Conservation (phyloP, 805 yeast genomes). For the Grigorovia transvaalensis region DNA sequence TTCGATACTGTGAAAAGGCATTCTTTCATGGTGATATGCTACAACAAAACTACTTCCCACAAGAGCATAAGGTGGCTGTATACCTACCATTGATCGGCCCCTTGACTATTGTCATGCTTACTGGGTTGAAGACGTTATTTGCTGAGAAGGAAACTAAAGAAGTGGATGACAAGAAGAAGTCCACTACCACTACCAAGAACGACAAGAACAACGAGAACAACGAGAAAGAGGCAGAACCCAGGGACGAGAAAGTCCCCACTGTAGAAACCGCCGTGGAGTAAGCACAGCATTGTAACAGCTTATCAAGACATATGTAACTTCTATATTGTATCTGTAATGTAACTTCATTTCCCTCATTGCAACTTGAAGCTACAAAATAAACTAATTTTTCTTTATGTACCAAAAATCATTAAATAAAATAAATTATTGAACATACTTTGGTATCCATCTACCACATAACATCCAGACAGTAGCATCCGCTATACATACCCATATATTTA, state of each 20-base stretch:
- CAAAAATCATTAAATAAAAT: no score
- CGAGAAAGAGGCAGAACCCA: neutral
- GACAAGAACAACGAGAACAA: neutral
- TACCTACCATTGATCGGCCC: conserved; percentile 90
- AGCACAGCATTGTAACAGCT: no score
- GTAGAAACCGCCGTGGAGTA: no score
- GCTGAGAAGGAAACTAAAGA: conserved; percentile 24
- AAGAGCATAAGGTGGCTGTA: conserved; percentile 90
- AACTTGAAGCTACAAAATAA: no score
- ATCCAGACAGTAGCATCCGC: neutral
- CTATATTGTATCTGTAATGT: no score
- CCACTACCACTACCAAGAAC: neutral
- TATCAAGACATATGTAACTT: no score
- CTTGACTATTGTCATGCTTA: conserved; percentile 47
- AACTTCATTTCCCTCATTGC: no score
- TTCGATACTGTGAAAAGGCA: conserved; percentile 43
- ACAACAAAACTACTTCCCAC: conserved; percentile 89
- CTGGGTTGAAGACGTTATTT: conserved; percentile 41
- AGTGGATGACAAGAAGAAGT: neutral
- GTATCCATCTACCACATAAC: no score
- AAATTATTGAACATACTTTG: no score
- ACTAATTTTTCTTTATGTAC: no score
- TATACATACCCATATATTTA: neutral
- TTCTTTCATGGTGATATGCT: conserved; percentile 93
- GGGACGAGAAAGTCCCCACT: no score